Evolutionary conservation across 2,329 filamentous ascomycete species (phyloP), one percentile per base, ranked within the genome.

Genomic region (Talaromyces rugulosus): DNA sequence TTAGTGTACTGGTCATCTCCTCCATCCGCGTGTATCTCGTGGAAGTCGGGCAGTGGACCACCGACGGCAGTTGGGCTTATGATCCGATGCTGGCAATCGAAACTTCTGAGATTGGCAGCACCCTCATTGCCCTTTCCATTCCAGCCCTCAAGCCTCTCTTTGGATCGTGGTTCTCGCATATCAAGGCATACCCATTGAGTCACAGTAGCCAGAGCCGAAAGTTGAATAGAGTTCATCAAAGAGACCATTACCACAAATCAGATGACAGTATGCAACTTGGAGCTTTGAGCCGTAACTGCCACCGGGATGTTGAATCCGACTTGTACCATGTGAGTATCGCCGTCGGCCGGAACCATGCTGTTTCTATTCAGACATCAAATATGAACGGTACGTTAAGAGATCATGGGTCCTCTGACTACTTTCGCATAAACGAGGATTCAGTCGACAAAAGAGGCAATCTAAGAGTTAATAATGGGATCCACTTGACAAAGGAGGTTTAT

Each of bases 31-130:
- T 82, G 23, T 75, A 78, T 30, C 74, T 83, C n/a, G 54, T 56
- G 14, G 81, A 83, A 1, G 78, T 81, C 53, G 65, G 72, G 27
- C 81, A 81, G 0, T 80, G 83, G 78, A 70, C 78, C 31, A 60
- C 72, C 2, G 81, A 83, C 65, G 71, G 73, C 70, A 82, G 80
- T 14, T 83, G 82, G 82, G 72, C 74, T 23, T 83, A 83, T 66
- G 77, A 82, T 58, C 78, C 81, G 0, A 78, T 83, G 72, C 69
- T 83, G 6, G 79, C 72, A 3, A 76, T 83, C 3, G 81, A 83
- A 67, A 78, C 78, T 1, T 77, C 81, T 2, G 81, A 83, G 52
- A 80, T 83, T n/a, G 81, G 80, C 3, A 75, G 77, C 1, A 83
- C 82, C 0, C 67, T 84, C 31, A 78, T 83, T 40, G 80, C 81